Evolutionary conservation across 495 filamentous ascomycete genomes (phyloP), one percentile per base, ranked within the genome.

Genomic region (Copromyces sp.): DNA sequence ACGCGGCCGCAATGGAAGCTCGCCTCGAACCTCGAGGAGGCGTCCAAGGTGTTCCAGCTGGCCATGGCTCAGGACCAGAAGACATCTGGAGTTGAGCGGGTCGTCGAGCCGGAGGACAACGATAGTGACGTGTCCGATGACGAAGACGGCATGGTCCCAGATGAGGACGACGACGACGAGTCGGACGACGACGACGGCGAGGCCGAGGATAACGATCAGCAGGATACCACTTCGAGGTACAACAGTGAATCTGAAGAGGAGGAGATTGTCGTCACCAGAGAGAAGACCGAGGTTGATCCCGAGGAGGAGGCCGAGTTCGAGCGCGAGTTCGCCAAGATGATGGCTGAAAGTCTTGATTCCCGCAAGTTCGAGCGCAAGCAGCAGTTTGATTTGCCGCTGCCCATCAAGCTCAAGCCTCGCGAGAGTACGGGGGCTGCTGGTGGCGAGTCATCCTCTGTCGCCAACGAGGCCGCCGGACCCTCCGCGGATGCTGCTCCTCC

Each of bases 241-340:
- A 87, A 86, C 72, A 84, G 81, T 61, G 88, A 91, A 42, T 91
- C 86, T 3, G 90, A 91, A 71, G 93, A 97, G 70, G 94, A 97
- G 76, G 88, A 93, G 9, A 96, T 98, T 71, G 86, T 97, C 42
- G 94, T 99, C 47, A 95, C 93, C 14, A 88, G 93, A 53, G 89
- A 94, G 77, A 91, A 97, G 77, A 93, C 97, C 80, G 90, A 96
- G 78, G 87, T 94, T 53, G 94, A 99, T 73, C 96, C 95, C 0
- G 94, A 97, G 82, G 92, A 89, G 59, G 95, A 98, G 74, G 95
- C 95, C 7, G 96, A 99, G 44, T 99, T 99, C 77, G 96, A 98
- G 77, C 93, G 95, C 76, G 95, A 98, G 83, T 94, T 96, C 80
- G 94, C 96, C 20, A 98, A 98, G 81, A 92, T 99, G 90, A 98